These are phyloP conservation scores for Cutaneotrichosporon mucoides DNA, from an alignment of 1,284 basidiomycete genomes.

Conservation along the genomic window DNA sequence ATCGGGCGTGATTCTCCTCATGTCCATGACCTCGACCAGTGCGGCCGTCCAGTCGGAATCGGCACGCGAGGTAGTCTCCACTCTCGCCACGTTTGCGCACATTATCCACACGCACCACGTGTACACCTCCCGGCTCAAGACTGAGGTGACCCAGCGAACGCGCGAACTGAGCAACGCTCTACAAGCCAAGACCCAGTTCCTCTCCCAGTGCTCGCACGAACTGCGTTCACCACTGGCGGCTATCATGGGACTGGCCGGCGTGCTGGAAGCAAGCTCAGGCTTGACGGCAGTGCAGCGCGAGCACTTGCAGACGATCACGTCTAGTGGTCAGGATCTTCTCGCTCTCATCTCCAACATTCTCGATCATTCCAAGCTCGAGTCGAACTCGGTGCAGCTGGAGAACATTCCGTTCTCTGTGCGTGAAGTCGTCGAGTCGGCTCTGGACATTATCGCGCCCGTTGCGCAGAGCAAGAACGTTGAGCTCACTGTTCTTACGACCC, in stretches of 20 bases:
- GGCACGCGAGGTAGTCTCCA: slow-evolving; percentile 25
- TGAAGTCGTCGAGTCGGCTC: slow-evolving; percentile 38
- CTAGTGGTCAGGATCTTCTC: slow-evolving; percentile 50
- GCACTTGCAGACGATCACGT: slow-evolving; percentile 49
- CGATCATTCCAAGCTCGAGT: slow-evolving; percentile 51
- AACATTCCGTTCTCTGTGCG: slow-evolving; percentile 48
- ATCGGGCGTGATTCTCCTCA: slow-evolving; percentile 32
- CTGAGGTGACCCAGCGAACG: slow-evolving; percentile 31
- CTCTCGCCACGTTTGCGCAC: slow-evolving; percentile 36
- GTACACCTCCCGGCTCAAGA: slow-evolving; percentile 29
- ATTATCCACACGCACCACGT: slow-evolving; percentile 31
- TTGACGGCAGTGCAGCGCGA: slow-evolving; percentile 48
- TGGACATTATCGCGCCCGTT: slow-evolving; percentile 40
- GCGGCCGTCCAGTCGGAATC: slow-evolving; percentile 21
- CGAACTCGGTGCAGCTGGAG: slow-evolving; percentile 49
- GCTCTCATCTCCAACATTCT: slow-evolving; percentile 52
- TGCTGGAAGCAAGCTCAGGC: slow-evolving; percentile 43
- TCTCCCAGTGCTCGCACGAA: slow-evolving; percentile 50
- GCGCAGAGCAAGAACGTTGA: slow-evolving; percentile 44
- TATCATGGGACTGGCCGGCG: slow-evolving; percentile 46
- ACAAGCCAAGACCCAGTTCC: slow-evolving; percentile 36
- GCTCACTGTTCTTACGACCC: slow-evolving; percentile 32
- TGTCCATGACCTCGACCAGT: slow-evolving; percentile 25
- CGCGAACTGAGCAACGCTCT: slow-evolving; percentile 32
- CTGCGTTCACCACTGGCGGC: slow-evolving; percentile 50